Conservation (phyloP, 805 yeast species). For the Candida sakaeoensis region DNA sequence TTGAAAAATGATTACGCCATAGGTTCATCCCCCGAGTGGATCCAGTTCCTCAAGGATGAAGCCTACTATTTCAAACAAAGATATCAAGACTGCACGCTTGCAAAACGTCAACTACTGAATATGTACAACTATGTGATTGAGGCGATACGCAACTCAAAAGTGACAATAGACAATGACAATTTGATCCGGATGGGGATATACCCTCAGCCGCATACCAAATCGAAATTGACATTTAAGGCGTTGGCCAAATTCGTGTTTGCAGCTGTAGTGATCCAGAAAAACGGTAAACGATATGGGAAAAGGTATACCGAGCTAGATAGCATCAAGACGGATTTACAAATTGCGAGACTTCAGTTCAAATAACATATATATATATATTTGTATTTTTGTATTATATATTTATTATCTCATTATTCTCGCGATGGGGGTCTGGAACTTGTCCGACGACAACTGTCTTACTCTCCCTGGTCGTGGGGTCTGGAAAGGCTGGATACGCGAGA, state of each 20-base stretch:
- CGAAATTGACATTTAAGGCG: slow-evolving; percentile 24
- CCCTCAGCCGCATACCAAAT: slow-evolving; percentile 23
- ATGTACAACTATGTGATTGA: slow-evolving; percentile 31
- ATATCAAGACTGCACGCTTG: slow-evolving; percentile 39
- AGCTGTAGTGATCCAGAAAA: slow-evolving; percentile 27
- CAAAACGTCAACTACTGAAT: slow-evolving; percentile 29
- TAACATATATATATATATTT: slow-evolving; percentile 3
- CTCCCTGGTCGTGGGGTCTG: slow-evolving; percentile 40
- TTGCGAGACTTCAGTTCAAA: slow-evolving; percentile 17
- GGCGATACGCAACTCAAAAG: slow-evolving; percentile 25
- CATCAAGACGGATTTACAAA: slow-evolving; percentile 29
- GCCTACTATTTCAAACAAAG: slow-evolving; percentile 45
- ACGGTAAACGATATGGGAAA: slow-evolving; percentile 24
- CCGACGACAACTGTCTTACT: slow-evolving; percentile 36
- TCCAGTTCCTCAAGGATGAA: slow-evolving; percentile 34
- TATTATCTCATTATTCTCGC: slow-evolving; percentile 31
- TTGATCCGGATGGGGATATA: slow-evolving; percentile 30
- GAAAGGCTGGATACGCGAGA: slow-evolving; percentile 14
- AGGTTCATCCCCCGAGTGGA: slow-evolving; percentile 1
- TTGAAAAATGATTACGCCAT: background rate
- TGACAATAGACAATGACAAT: slow-evolving; percentile 25
- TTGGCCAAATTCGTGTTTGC: slow-evolving; percentile 39
- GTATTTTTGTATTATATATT: no score
- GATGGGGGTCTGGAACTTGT: slow-evolving; percentile 42
- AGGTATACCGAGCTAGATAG: slow-evolving; percentile 23